phyloP scores from a whole-genome alignment of 345 rosid genomes.

The Bruguiera gymnorhiza region DNA sequence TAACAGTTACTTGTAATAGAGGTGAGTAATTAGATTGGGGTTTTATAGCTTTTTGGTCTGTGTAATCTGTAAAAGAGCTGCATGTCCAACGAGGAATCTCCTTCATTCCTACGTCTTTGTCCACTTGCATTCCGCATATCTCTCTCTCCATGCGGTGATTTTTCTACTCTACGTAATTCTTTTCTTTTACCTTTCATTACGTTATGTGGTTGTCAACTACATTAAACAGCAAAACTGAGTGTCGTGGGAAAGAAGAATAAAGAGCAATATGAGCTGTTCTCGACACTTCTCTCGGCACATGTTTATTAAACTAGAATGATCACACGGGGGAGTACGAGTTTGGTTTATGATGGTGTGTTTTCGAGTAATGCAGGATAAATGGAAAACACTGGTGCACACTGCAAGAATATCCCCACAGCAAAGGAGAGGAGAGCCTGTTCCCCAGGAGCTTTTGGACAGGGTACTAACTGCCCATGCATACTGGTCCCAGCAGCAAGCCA shows the following conservation, averaged over 20 bases:
- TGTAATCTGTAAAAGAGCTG: constrained; percentile 16
- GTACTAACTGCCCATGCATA: constrained; percentile 83
- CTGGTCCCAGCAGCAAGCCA: constrained; percentile 90
- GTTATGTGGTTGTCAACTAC: too few relatives aligned
- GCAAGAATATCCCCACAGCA: constrained; percentile 97
- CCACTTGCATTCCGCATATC: background rate
- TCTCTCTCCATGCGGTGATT: background rate
- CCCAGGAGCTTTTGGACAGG: constrained; percentile 89
- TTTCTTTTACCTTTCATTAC: background rate
- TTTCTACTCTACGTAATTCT: background rate
- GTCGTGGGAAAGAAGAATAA: background rate
- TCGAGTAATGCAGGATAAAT: constrained; percentile 62
- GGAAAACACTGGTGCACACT: constrained; percentile 98
- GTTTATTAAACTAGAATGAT: constrained; percentile 1
- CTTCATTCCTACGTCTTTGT: constrained; percentile 9
- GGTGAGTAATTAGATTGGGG: constrained; percentile 26
- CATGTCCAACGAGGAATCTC: constrained; percentile 30
- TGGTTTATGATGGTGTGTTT: constrained; percentile 13
- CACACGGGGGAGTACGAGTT: background rate
- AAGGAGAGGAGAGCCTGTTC: constrained; percentile 99
- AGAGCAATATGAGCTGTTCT: constrained; percentile 2
- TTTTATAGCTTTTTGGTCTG: constrained; percentile 5
- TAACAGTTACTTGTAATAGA: constrained; percentile 35
- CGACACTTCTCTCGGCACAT: background rate
- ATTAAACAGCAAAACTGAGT: background rate